These are phyloP conservation scores for Acorus calamus DNA, from an alignment of 106 monocot genomes.

Conservation along the genomic window DNA sequence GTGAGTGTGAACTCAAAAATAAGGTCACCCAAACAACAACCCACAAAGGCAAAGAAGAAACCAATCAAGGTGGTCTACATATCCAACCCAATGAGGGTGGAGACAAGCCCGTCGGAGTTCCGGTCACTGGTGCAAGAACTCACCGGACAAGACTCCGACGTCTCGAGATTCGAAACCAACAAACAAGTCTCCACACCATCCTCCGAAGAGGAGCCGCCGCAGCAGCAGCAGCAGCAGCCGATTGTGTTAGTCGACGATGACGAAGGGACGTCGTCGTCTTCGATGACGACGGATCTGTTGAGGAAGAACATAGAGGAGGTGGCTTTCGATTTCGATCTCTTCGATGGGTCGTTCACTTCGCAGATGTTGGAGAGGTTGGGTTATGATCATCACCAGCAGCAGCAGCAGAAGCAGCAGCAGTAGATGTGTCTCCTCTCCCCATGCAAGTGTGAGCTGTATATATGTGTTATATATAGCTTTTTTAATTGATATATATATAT, in stretches of 20 bases:
- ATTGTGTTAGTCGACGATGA: no score
- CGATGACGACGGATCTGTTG: not conserved
- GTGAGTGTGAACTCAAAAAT: no score
- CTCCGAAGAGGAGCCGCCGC: not conserved
- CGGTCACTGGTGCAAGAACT: slow-evolving; percentile 33
- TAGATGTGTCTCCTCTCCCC: no score
- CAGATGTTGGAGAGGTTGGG: not conserved
- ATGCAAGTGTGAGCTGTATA: no score
- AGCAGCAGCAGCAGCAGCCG: not conserved
- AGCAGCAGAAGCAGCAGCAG: no score
- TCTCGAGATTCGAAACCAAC: not conserved
- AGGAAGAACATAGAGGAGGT: no score
- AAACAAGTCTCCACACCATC: not conserved
- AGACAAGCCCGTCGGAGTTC: slow-evolving; percentile 23
- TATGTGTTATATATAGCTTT: no score
- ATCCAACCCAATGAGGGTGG: slow-evolving; percentile 29
- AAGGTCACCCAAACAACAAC: no score
- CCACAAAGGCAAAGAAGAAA: slow-evolving; percentile 7
- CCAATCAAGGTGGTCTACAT: slow-evolving; percentile 43
- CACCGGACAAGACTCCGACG: slow-evolving; percentile 33
- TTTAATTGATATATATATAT: no score
- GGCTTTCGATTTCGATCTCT: slow-evolving; percentile 1
- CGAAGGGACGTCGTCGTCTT: not conserved
- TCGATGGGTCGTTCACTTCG: slow-evolving; percentile 1
- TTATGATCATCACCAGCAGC: no score